Evolutionary conservation across 2,329 filamentous ascomycete genomes (phyloP), one percentile per base, ranked within the genome.

Genomic region (Exophiala spinifera): DNA sequence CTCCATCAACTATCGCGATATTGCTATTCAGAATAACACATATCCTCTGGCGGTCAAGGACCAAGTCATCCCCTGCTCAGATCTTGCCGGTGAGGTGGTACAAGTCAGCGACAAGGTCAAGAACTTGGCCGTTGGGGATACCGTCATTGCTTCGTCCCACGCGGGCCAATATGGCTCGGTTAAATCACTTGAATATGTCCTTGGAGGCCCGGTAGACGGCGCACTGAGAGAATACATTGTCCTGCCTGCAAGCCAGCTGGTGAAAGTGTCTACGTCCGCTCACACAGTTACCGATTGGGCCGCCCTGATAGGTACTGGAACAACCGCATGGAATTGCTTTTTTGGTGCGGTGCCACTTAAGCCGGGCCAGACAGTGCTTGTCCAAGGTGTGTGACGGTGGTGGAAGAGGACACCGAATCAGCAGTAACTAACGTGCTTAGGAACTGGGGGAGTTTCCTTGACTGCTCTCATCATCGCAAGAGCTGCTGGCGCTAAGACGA

Each of bases 1-100:
- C 1, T 74, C 74, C 8, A 64, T 80, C 48, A 79, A 79, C 57
- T 79, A 77, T 55, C 71, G 77, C 19, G 77, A 79, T 33, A 60
- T 79, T 11, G 68, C 71, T n/a, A 76, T 79, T 46, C 69, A 73
- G 0, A 67, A 70, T 66, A 65, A 67, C 7, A 65, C 72, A 15
- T 73, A 75, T 33, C 70, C 82, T 5, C 68, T 71, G 10, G 66
- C 69, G 1, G 63, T 55, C 43, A 78, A 53, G 15, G 55, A 55
- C 10, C 14, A 52, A 37, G 65, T 65, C 1, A 68, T 70, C 1
- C 65, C 68, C 0, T 66, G 71, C 28, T 72, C 72, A 17, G 76
- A 79, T 33, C 70, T 71, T 3, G 70, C 73, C 0, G 72, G 73
- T 1, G 72, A 76, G 53, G 63, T 77, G 3, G 59, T 74, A 1